Evolutionary conservation across 257 asterid species (phyloP), one percentile per base, ranked within the genome.

Genomic region (Gentiana straminea): DNA sequence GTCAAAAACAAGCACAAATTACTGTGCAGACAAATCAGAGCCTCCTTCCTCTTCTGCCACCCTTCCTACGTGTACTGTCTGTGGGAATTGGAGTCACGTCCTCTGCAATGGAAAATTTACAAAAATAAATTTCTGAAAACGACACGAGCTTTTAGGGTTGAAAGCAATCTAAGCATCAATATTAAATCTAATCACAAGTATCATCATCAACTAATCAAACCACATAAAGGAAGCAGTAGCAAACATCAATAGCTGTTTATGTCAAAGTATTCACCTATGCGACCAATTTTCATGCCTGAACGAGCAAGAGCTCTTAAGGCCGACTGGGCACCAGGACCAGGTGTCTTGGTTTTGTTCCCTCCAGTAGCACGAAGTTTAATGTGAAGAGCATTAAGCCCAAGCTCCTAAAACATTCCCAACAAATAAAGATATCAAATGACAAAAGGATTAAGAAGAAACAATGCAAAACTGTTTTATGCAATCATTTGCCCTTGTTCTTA

Each of bases 291-390:
- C 94, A 88, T 85, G 70, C 97, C 97, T 0, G 95, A 79, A 58
- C 97, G 97, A 47, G 96, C 96, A 67, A 89, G 87, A 38, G 97
- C 97, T 58, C 97, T 69, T 13, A 89, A 94, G 2, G 95, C 95
- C 45, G 95, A 83, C 70, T 89, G 95, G 33, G 97, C 97, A 65
- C 97, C 97, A 45, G 95, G 97, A 8, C 95, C 95, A 37, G 95
- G 95, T 38, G 97, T 86, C 81, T 89, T 89, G 0, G 97, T 89
- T 60, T 89, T 89, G 76, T 89, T 89, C 9, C 97, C 97, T 7
- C 97, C 97, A 8, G 95, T 89, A 9, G 97, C 95, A 59, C 95
- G 84, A 44, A 89, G 95, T 76, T 86, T 83, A 58, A 89, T 86
- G 55, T 89, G 97, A 52, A 89, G 92, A 15, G 97, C 97, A 64